Evolutionary conservation across 306 rosid genomes (phyloP).

Genomic region (Leucaena leucocephala): DNA sequence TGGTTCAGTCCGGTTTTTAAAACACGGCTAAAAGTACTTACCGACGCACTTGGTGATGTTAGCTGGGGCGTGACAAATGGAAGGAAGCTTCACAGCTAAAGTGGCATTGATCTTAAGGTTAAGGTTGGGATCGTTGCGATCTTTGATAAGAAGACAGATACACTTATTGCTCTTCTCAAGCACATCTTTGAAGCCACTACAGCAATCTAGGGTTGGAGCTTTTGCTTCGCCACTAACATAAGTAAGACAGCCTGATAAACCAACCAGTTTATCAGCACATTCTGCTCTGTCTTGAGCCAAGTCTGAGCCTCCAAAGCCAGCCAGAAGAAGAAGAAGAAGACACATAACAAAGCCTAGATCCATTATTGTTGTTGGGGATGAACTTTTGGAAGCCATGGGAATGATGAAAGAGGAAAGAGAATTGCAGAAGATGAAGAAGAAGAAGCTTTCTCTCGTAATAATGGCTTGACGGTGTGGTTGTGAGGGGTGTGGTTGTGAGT

Average conservation of each 20-base stretch:
- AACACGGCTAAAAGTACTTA: not conserved
- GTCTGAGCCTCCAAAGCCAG: constrained; percentile 47
- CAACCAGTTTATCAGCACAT: constrained; percentile 59
- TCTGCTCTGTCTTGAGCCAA: constrained; percentile 69
- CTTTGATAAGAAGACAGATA: not conserved
- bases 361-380: not conserved
- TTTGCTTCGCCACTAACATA: constrained; percentile 65
- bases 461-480: not conserved
- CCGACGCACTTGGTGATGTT: not conserved
- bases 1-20: not conserved
- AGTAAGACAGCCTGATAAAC: constrained; percentile 62
- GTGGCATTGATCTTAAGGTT: not conserved
- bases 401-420: not conserved
- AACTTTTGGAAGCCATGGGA: not conserved
- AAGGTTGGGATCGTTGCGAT: not conserved
- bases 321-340: not conserved
- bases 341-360: not conserved
- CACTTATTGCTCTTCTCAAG: not conserved
- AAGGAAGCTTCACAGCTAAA: not conserved
- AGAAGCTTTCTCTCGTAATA: not conserved
- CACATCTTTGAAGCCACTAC: not conserved
- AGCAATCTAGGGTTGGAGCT: constrained; percentile 39
- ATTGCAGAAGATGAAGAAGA: not conserved
- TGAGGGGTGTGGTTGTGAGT: too few relatives aligned
- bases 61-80: not conserved